A percentile compares a stretch with the other conserved stretches of the same genome.
Conservation (phyloP, 257 asterid genomes). For the Verbena officinalis region DNA sequence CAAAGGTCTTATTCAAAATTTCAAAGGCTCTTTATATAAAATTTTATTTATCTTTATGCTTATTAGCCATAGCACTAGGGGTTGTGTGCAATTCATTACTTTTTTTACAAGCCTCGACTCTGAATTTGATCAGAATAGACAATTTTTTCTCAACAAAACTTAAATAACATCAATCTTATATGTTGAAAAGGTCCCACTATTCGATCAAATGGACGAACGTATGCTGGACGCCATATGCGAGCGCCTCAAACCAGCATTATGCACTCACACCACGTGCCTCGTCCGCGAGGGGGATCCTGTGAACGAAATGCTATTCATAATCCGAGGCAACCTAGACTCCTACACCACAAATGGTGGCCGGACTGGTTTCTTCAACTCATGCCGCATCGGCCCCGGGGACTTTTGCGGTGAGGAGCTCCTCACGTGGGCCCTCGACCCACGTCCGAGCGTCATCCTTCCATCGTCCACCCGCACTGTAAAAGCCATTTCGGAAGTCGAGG, state of each 20-base stretch:
- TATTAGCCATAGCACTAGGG: no score
- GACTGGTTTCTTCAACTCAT: slow-evolving; percentile 91
- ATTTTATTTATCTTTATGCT: no score
- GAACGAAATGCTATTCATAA: slow-evolving; percentile 86
- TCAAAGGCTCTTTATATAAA: no score
- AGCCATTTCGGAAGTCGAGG: slow-evolving; percentile 86
- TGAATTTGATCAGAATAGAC: no score
- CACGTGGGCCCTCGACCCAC: slow-evolving; percentile 97
- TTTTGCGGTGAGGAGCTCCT: slow-evolving; percentile 96
- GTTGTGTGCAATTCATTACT: no score
- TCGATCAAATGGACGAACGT: slow-evolving; percentile 91
- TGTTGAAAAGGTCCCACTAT: slow-evolving; percentile 74
- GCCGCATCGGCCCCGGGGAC: slow-evolving; percentile 83
- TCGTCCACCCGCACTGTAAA: slow-evolving; percentile 89
- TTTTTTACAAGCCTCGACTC: no score
- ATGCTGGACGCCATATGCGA: slow-evolving; percentile 96
- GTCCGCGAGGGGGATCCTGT: slow-evolving; percentile 96
- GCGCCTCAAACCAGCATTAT: slow-evolving; percentile 85
- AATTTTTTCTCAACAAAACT: no score
- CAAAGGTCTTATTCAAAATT: no score
- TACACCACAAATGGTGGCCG: slow-evolving; percentile 95
- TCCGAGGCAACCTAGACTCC: slow-evolving; percentile 91
- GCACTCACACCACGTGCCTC: slow-evolving; percentile 77
- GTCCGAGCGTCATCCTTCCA: slow-evolving; percentile 80
- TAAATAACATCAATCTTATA: no score